phyloP scores from a whole-genome alignment of 2,329 filamentous ascomycete species.

The Pestalotiopsis sp. region DNA sequence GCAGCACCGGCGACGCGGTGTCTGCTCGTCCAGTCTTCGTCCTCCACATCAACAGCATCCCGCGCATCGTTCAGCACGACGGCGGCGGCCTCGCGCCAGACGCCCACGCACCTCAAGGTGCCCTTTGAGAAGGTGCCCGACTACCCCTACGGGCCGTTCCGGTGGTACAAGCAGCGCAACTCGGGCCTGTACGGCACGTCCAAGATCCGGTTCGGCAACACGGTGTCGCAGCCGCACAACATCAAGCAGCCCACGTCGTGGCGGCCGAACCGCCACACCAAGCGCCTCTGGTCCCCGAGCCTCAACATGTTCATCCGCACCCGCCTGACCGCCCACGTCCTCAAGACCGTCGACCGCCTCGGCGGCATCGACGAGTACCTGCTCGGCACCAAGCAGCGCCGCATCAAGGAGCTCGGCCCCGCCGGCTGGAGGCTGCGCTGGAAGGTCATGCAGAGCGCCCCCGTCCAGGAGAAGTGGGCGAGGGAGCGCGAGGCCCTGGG shows the following conservation, averaged over 20 bases:
- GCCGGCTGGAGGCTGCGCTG: slow-evolving; percentile 90
- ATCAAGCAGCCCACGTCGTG: slow-evolving; percentile 73
- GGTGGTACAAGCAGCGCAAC: slow-evolving; percentile 79
- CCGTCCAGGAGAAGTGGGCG: slow-evolving; percentile 67
- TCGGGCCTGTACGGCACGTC: slow-evolving; percentile 70
- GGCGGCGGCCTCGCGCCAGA: slow-evolving; percentile 21
- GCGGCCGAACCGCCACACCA: slow-evolving; percentile 73
- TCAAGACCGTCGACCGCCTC: slow-evolving; percentile 77
- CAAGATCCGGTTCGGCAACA: slow-evolving; percentile 79
- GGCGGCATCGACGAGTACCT: slow-evolving; percentile 93
- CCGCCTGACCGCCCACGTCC: slow-evolving; percentile 69
- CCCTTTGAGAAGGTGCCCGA: slow-evolving; percentile 47
- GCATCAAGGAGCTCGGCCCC: slow-evolving; percentile 85
- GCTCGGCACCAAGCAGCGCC: slow-evolving; percentile 73
- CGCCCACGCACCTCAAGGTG: slow-evolving; percentile 41
- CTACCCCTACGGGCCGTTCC: slow-evolving; percentile 74
- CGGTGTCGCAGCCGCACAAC: slow-evolving; percentile 66
- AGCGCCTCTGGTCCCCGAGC: slow-evolving; percentile 66
- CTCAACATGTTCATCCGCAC: slow-evolving; percentile 67
- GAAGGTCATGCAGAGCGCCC: slow-evolving; percentile 78
- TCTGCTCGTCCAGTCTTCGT: slow-evolving; percentile 5
- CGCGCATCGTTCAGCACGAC: slow-evolving; percentile 27
- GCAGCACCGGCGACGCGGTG: slow-evolving; percentile 2
- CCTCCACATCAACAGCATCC: background rate
- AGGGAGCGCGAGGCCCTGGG: slow-evolving; percentile 67